These are phyloP conservation scores for Pisolithus orientalis DNA, from an alignment of 768 basidiomycete species.

Conservation along the genomic window DNA sequence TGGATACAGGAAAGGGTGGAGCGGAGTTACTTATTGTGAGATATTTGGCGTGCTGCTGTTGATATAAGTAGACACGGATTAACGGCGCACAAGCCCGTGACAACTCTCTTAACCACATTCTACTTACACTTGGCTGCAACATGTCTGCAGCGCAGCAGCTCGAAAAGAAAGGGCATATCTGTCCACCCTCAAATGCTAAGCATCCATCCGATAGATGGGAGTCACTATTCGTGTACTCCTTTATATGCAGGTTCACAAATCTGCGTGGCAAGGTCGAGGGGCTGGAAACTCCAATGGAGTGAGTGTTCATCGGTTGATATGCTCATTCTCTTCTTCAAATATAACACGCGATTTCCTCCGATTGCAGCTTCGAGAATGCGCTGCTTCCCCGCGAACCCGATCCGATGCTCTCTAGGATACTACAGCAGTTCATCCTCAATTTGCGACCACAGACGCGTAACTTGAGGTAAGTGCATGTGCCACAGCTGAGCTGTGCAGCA, in stretches of 20 bases:
- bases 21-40: slow-evolving; percentile 26
- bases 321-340: slow-evolving; percentile 15
- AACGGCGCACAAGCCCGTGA: slow-evolving; percentile 29
- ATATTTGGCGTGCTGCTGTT: slow-evolving; percentile 28
- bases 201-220: slow-evolving; percentile 87
- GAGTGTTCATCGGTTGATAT: slow-evolving; percentile 33
- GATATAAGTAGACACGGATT: slow-evolving; percentile 34
- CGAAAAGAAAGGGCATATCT: slow-evolving; percentile 47
- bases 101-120: slow-evolving; percentile 29
- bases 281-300: slow-evolving; percentile 80
- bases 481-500: slow-evolving; percentile 18
- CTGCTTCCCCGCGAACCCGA: slow-evolving; percentile 67
- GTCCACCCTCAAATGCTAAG: slow-evolving; percentile 52
- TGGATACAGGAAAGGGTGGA: slow-evolving; percentile 20
- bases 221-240: slow-evolving; percentile 77
- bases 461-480: slow-evolving; percentile 60
- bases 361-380: slow-evolving; percentile 69
- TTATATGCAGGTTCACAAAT: slow-evolving; percentile 77
- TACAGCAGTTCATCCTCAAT: slow-evolving; percentile 73
- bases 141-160: slow-evolving; percentile 31
- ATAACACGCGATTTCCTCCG: slow-evolving; percentile 27
- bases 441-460: slow-evolving; percentile 87
- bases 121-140: slow-evolving; percentile 27
- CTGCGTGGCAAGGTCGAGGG: slow-evolving; percentile 73
- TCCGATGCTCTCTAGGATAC: slow-evolving; percentile 64